A percentile compares a stretch with the other conserved stretches of the same genome.
phyloP scores from a whole-genome alignment of 2,329 filamentous ascomycete genomes.

The Calycina marina region DNA sequence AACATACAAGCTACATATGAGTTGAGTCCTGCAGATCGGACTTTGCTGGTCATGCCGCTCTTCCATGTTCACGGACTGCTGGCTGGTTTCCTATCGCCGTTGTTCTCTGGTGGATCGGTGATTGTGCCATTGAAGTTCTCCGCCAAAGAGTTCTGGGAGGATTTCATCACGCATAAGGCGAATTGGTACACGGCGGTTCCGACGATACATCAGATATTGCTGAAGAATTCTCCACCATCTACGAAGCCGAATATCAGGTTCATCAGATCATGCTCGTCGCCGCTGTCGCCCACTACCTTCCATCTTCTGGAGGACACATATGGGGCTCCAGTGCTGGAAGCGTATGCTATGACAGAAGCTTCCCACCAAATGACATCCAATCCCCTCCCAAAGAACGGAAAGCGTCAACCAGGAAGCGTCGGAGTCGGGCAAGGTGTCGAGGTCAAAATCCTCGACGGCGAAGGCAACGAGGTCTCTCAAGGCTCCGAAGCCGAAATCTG shows the following conservation, averaged over 20 bases:
- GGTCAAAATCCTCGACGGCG: constrained; percentile 58
- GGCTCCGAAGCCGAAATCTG: constrained; percentile 70
- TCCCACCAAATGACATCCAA: constrained; percentile 76
- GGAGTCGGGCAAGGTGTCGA: constrained; percentile 75
- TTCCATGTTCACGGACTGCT: constrained; percentile 87
- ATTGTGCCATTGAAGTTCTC: constrained; percentile 71
- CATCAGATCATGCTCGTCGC: constrained; percentile 77
- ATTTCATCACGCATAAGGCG: constrained; percentile 59
- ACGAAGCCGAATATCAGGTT: constrained; percentile 65
- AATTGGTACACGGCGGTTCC: constrained; percentile 94
- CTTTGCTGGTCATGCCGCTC: constrained; percentile 78
- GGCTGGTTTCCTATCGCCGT: constrained; percentile 65
- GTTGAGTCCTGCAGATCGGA: constrained; percentile 56
- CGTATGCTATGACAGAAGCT: constrained; percentile 87
- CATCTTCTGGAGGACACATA: constrained; percentile 64
- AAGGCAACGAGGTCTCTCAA: constrained; percentile 51
- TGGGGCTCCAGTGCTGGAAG: constrained; percentile 70
- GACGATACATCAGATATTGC: constrained; percentile 79
- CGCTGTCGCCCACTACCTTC: constrained; percentile 69
- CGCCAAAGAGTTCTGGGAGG: constrained; percentile 66
- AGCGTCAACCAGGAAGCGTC: constrained; percentile 69
- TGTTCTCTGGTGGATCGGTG: constrained; percentile 63
- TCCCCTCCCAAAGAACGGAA: constrained; percentile 47
- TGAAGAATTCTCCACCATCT: constrained; percentile 55
- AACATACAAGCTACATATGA: constrained; percentile 71